Base-by-base conservation (phyloP, 208 protist genomes). In the Angomonas ambiguus region DNA sequence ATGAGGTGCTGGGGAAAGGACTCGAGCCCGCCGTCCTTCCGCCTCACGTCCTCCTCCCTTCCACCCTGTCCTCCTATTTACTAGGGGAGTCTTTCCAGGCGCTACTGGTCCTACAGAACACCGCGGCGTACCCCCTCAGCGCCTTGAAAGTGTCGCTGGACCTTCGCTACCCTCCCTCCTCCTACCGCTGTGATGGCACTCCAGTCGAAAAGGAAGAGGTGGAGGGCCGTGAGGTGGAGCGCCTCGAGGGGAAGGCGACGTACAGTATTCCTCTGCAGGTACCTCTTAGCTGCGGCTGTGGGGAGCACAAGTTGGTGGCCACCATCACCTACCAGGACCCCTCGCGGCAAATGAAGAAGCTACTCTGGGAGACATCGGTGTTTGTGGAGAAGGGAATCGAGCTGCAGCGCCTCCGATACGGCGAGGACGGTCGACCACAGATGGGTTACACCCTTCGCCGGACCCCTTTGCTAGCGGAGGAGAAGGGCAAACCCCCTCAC, bases 51-150 rank as follows among this genome's bases (percentile, higher is more conserved):
- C 72, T 76, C 32, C 34, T 93, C 34, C 87, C 87, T 0, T 51
- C 65, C 42, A 74, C 70, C 28, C 55, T 93, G 35, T 79, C 79
- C 24, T 74, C 71, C 28, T 79, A 85, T 51, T 72, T 85, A 59
- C 72, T 77, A 20, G 60, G 74, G 5, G 81, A 93, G 55, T 41
- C 49, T 2, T 93, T 93, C 62, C 67, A 73, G 22, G 87, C 87
- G 0, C 76, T 93, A 60, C 53, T 93, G 41, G 79, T 65, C 64
- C 84, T 93, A 48, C 67, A 79, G 67, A 93, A 93, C 73, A 65
- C 74, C 24, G 86, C 86, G 18, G 61, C 64, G 24, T 93, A 93
- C 68, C 58, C 71, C 0, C 65, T 93, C 10, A 42, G 48, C 8
- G 51, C 71, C 31, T 34, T 80, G 11, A 32, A 45, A 38, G 63